Conservation (phyloP, 345 rosid genomes). For the Clarkia xantiana region DNA sequence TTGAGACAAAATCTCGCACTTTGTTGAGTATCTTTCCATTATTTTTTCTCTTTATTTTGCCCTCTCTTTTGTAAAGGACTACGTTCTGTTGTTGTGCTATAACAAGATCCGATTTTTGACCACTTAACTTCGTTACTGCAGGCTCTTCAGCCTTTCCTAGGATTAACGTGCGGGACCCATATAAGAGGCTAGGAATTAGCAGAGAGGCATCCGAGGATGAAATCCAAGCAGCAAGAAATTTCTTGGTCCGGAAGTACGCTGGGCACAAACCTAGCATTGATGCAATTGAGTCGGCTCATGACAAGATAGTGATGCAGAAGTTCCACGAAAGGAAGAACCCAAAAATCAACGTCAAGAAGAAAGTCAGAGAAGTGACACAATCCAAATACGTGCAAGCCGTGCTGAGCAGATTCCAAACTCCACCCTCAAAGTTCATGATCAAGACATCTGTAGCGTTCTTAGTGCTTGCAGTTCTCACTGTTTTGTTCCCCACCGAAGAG, state of each 20-base stretch:
- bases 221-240: slow-evolving; percentile 84
- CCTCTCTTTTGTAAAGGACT: no score
- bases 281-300: slow-evolving; percentile 85
- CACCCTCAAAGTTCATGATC: slow-evolving; percentile 38
- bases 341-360: slow-evolving; percentile 58
- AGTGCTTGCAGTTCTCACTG: slow-evolving; percentile 57
- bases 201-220: slow-evolving; percentile 88
- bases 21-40: no score
- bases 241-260: slow-evolving; percentile 58
- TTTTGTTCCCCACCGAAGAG: slow-evolving; percentile 91
- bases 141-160: slow-evolving; percentile 65
- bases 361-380: slow-evolving; percentile 59
- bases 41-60: no score
- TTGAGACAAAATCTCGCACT: no score
- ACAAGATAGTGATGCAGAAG: slow-evolving; percentile 88
- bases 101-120: no score
- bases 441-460: slow-evolving; percentile 57
- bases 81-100: no score
- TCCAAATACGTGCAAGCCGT: slow-evolving; percentile 55
- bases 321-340: slow-evolving; percentile 80
- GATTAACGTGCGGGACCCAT: slow-evolving; percentile 66
- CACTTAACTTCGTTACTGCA: slow-evolving; percentile 3
- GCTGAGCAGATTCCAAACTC: slow-evolving; percentile 58
- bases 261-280: slow-evolving; percentile 89
- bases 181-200: slow-evolving; percentile 89